phyloP scores from a whole-genome alignment of 192 early-diverging fungal species.

The Rhizophlyctis rosea region DNA sequence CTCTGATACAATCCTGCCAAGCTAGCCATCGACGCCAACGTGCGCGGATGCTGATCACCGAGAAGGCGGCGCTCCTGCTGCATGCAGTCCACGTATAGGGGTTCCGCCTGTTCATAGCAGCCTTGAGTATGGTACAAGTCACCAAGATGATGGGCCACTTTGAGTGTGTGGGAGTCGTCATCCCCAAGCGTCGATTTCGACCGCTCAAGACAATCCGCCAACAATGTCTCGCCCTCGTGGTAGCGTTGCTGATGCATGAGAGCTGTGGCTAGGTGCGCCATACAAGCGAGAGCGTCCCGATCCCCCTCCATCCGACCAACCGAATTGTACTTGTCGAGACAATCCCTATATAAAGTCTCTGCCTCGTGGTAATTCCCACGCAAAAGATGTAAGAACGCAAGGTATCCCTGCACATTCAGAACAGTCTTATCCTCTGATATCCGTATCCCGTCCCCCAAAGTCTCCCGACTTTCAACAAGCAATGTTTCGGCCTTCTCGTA shows the following conservation, averaged over 20 bases:
- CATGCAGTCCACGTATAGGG: conserved; percentile 19
- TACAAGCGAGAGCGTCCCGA: background rate
- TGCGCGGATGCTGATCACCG: conserved; percentile 20
- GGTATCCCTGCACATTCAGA: too few species aligned
- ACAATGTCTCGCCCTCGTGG: conserved; percentile 9
- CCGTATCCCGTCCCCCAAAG: background rate
- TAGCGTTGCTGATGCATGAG: conserved; percentile 20
- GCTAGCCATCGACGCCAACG: conserved; percentile 13
- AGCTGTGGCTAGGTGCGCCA: conserved; percentile 4
- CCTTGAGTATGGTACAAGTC: conserved; percentile 11
- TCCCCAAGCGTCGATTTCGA: conserved; percentile 24
- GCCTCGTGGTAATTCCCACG: too few species aligned
- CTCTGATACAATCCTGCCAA: conserved; percentile 13
- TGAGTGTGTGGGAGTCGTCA: conserved; percentile 16
- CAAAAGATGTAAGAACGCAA: too few species aligned
- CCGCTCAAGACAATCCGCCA: conserved; percentile 8
- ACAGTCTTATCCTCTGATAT: too few species aligned
- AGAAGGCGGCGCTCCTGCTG: conserved; percentile 5
- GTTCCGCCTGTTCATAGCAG: conserved; percentile 14
- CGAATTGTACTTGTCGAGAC: too few species aligned
- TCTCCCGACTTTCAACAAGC: background rate
- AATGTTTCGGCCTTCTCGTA: background rate
- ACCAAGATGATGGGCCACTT: conserved; percentile 10
- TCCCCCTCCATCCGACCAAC: too few species aligned
- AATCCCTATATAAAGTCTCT: too few species aligned